Base-by-base conservation (phyloP, 306 rosid species). In the Betula pendula region DNA sequence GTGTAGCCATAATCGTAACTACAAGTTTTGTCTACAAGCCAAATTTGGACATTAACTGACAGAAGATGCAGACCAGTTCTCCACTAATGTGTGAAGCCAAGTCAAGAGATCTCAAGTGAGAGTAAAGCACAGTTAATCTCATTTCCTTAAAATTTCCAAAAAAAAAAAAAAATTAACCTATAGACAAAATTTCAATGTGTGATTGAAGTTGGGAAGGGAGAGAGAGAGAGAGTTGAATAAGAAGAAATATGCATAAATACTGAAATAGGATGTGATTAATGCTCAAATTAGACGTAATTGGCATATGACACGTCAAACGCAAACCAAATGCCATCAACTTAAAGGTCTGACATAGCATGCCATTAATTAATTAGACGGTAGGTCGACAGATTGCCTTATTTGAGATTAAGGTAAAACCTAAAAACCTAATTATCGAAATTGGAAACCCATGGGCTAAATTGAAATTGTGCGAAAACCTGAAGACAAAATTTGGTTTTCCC, bases 1-100 rank as follows among this genome's bases (percentile, higher is more conserved):
- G 43, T 27, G 20, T 59, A 11, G 29, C 38, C 70, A 48, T 5
- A 49, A 67, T 33, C 4, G 59, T 74, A 24, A 15, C 71, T 8
- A 72, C 52, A 71, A 48, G 42, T 35, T 65, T 65, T 27, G 8
- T 65, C 70, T 65, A 38, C 48, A 35, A 17, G 70, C 48, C 48
- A 65, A 33, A 19, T 65, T 65, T 19, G 47, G 27, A 38, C 24
- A 35, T 33, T 65, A 19, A 17, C 45, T n/a, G 19, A 35, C 14
- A 9, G 17, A 44, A 65, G 47, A 65, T 65, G 68, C 24, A 29
- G 43, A 62, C 44, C 68, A 62, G 15, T 31, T 62, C 68, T 12
- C 24, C 29, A 4, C 22, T 44, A 6, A 53, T 14, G 59, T 63
- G 72, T 29, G 44, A 65, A 65, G 47, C n/a, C 19, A 33, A 9